phyloP scores from a whole-genome alignment of 441 rosid genomes.

The Populus hybrid region DNA sequence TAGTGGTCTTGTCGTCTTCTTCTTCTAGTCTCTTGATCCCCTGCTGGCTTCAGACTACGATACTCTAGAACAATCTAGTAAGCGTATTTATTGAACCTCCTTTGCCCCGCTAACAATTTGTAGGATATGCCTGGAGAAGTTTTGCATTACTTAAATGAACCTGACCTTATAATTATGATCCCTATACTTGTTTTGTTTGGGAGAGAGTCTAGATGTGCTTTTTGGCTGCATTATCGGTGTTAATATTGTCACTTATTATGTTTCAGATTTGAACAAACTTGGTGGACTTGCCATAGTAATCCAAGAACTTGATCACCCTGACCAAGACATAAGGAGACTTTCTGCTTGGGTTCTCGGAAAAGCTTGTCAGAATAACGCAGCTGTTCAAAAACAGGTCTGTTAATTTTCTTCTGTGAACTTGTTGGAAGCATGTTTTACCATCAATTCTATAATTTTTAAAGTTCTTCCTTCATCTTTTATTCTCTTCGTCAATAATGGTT shows the following conservation, averaged over 20 bases:
- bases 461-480: not conserved
- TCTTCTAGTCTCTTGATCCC: not conserved
- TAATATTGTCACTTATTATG: constrained; percentile 10
- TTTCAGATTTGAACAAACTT: constrained; percentile 72
- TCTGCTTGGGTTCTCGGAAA: constrained; percentile 96
- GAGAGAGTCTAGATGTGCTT: not conserved
- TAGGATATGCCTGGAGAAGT: not conserved
- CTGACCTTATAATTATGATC: not conserved
- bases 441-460: not conserved
- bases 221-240: not conserved
- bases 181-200: not conserved
- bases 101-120: not conserved
- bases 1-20: not conserved
- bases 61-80: not conserved
- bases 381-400: constrained; percentile 71
- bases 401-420: constrained; percentile 7
- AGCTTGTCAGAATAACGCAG: constrained; percentile 85
- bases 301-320: constrained; percentile 59
- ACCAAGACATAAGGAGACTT: constrained; percentile 58
- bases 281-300: constrained; percentile 63
- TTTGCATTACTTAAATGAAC: not conserved
- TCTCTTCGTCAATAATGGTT: not conserved
- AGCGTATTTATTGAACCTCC: not conserved
- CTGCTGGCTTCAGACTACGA: not conserved
- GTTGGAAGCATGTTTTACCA: not conserved